These are phyloP conservation scores for Lentinula edodes DNA, from an alignment of 768 basidiomycete genomes.

Conservation along the genomic window DNA sequence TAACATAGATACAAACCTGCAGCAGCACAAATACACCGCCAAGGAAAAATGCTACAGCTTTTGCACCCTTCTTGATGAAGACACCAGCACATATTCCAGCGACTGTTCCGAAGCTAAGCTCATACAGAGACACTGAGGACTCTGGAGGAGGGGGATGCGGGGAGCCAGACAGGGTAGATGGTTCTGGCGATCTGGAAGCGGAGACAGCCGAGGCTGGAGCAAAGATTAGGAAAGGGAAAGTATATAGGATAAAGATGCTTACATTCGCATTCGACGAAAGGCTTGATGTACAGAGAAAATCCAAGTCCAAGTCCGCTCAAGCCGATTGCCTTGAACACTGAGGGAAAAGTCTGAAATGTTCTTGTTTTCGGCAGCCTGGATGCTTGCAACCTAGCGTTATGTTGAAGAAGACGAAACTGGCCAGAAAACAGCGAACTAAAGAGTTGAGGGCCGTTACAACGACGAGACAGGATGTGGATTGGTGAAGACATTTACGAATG, in stretches of 20 bases:
- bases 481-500: background rate
- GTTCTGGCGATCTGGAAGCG: constrained; percentile 6
- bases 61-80: constrained; percentile 94
- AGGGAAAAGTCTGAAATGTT: constrained; percentile 3
- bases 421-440: background rate
- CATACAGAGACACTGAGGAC: constrained; percentile 75
- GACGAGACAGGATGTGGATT: background rate
- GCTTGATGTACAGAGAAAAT: constrained; percentile 27
- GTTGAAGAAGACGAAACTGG: background rate
- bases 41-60: constrained; percentile 75
- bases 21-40: constrained; percentile 89
- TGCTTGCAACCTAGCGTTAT: background rate
- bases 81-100: constrained; percentile 87
- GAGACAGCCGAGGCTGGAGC: constrained; percentile 8
- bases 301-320: constrained; percentile 41
- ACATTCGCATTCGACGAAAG: constrained; percentile 52
- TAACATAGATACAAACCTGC: constrained; percentile 50
- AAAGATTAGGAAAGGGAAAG: background rate
- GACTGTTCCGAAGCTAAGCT: constrained; percentile 85
- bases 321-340: constrained; percentile 26
- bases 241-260: constrained; percentile 10
- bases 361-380: background rate
- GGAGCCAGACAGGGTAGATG: constrained; percentile 5
- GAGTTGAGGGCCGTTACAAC: background rate
- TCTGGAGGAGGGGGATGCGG: constrained; percentile 47